A percentile compares a stretch with the other conserved stretches of the same genome.
These are phyloP conservation scores for Biscutella auriculata DNA, from an alignment of 441 rosid genomes.

Conservation along the genomic window DNA sequence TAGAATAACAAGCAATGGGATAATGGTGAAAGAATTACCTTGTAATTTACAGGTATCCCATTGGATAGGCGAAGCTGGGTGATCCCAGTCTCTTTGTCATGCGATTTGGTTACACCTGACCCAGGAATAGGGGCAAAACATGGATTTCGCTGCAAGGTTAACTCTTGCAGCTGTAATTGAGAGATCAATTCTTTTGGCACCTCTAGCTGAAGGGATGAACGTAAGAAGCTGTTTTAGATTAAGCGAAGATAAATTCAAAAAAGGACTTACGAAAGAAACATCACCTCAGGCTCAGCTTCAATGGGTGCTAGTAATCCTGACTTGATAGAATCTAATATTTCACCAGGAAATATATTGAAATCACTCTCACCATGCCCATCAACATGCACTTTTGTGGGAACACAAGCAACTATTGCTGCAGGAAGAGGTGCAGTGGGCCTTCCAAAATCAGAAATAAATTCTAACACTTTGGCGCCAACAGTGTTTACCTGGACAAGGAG, in stretches of 20 bases:
- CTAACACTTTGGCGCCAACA: slow-evolving; percentile 85
- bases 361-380: slow-evolving; percentile 84
- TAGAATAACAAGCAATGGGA: not conserved
- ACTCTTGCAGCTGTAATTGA: slow-evolving; percentile 52
- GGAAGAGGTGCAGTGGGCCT: slow-evolving; percentile 85
- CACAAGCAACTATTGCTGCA: slow-evolving; percentile 98
- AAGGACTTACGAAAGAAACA: slow-evolving; percentile 16
- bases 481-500: slow-evolving; percentile 58
- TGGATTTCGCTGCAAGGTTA: slow-evolving; percentile 56
- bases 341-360: slow-evolving; percentile 61
- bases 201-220: slow-evolving; percentile 63
- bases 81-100: slow-evolving; percentile 85
- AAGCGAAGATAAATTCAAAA: slow-evolving; percentile 11
- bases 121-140: slow-evolving; percentile 52
- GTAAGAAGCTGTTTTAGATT: slow-evolving; percentile 13
- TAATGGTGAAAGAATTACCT: slow-evolving; percentile 25
- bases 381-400: slow-evolving; percentile 75
- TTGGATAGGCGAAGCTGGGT: slow-evolving; percentile 78
- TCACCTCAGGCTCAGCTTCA: slow-evolving; percentile 98
- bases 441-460: slow-evolving; percentile 91
- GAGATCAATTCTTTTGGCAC: slow-evolving; percentile 92
- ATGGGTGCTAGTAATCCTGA: slow-evolving; percentile 77
- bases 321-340: slow-evolving; percentile 65
- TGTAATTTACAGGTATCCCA: slow-evolving; percentile 84
- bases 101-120: slow-evolving; percentile 37